Evolutionary conservation across 192 early-diverging fungal genomes (phyloP), one percentile per base, ranked within the genome.

Genomic region (Rhizoclosmatium globosum): DNA sequence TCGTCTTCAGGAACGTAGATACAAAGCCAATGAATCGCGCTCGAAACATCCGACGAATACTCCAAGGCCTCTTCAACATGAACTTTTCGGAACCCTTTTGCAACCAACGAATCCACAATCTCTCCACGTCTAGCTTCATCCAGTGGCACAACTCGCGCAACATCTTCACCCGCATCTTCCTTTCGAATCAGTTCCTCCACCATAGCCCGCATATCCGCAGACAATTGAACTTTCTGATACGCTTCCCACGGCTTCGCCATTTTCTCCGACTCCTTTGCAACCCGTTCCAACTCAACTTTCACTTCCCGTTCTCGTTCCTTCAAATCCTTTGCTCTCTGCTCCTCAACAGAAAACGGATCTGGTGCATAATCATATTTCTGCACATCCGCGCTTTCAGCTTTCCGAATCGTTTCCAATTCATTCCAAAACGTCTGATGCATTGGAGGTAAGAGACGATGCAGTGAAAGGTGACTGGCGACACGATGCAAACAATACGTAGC

Each of bases 1-100:
- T 91, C 95, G 81, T 94, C 94, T 72, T 97, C 95, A 11, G 95
- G 95, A 15, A 97, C 92, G 82, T 96, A 91, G 17, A 95, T 84
- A 88, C 92, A 93, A 60, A 97, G 87, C 95, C 95, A 97, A 68
- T 97, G 92, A 9, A 96, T 71, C 1, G 91, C 91, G 3, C 82
- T 70, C 0, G 81, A 76, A 4, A 80, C 76, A 66, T 89, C 82
- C 2, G 67, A 46, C 19, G 83, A 82, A 80, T 89, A 89, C 47
- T 82, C 78, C 50, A 95, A 81, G 0, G 94, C 92, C 82, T 97
- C 95, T 2, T 84, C 82, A 9, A 92, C 90, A 81, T 96, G 94
- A 9, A 85, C 80, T 31, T 76, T 43, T 21, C 89, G 87, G 80
- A 97, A 97, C 3, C 95, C 95, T 82, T 89, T 86, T 2, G 78